A percentile compares a stretch with the other conserved stretches of the same genome.
Conservation (phyloP, 2,329 filamentous ascomycete species). For the Aspergillus udagawae region DNA sequence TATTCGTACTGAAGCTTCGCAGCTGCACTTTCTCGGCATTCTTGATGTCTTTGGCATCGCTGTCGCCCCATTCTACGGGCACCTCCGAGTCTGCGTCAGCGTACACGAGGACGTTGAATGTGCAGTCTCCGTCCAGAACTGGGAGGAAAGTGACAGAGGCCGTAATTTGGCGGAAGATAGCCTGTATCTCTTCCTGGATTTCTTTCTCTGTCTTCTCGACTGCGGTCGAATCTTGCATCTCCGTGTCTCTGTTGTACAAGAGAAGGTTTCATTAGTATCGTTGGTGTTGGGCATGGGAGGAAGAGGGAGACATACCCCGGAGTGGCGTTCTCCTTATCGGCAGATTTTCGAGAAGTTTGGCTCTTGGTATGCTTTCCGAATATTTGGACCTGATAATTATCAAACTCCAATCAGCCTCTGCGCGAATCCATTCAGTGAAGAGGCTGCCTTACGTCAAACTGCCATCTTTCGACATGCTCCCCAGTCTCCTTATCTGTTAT, state of each 20-base stretch:
- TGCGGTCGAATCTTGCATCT: conserved; percentile 25
- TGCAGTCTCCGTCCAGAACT: conserved; percentile 89
- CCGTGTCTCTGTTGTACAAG: conserved; percentile 24
- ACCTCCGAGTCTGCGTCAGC: conserved; percentile 96
- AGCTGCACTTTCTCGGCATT: conserved; percentile 94
- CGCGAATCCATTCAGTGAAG: not conserved
- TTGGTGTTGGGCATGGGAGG: not conserved
- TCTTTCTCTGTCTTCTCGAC: conserved; percentile 83
- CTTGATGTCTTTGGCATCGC: conserved; percentile 92
- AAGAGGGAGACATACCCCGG: conserved; percentile 45
- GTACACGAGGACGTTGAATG: conserved; percentile 97
- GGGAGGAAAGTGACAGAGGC: conserved; percentile 95
- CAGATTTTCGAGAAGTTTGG: conserved; percentile 46
- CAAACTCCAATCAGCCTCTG: conserved; percentile 6
- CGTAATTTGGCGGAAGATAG: conserved; percentile 96
- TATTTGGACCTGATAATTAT: conserved; percentile 50
- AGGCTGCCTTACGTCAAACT: conserved; percentile 71
- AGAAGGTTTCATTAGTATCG: not conserved
- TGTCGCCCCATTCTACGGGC: conserved; percentile 97
- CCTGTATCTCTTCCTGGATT: conserved; percentile 93
- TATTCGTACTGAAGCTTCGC: conserved; percentile 92
- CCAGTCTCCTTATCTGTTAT: conserved; percentile 97
- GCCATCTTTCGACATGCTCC: conserved; percentile 94
- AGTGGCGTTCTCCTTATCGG: conserved; percentile 67
- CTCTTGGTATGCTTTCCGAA: conserved; percentile 50